A percentile compares a stretch with the other conserved stretches of the same genome.
Evolutionary conservation across 1,284 basidiomycete species (phyloP).

Genomic region (Chondrostereum purpureum): DNA sequence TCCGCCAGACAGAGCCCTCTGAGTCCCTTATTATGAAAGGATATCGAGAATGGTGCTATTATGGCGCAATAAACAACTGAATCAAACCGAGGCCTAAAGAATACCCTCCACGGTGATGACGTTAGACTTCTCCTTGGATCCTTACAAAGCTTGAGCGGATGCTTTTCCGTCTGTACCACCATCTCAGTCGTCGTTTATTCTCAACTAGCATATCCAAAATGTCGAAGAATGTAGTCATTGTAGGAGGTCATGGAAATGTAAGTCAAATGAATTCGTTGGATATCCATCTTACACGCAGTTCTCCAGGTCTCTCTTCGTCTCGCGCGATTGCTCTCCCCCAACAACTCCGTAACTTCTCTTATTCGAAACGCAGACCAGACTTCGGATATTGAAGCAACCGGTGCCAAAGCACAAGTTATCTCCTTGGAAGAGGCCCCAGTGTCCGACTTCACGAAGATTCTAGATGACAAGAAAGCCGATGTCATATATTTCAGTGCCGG

Average conservation of each 20-base stretch:
- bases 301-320: neutral
- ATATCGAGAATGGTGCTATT: too few relatives aligned
- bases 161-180: too few relatives aligned
- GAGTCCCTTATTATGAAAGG: too few relatives aligned
- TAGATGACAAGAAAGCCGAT: constrained; percentile 42
- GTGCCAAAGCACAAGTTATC: constrained; percentile 47
- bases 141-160: too few relatives aligned
- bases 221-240: constrained; percentile 1
- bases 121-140: too few relatives aligned
- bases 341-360: constrained; percentile 6
- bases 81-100: too few relatives aligned
- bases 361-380: constrained; percentile 7
- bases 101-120: too few relatives aligned
- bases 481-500: constrained; percentile 66
- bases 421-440: constrained; percentile 54
- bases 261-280: too few relatives aligned
- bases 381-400: constrained; percentile 19
- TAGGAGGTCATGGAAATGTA: constrained; percentile 2
- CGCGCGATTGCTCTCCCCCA: neutral
- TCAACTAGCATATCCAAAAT: too few relatives aligned
- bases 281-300: neutral
- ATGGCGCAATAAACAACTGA: too few relatives aligned
- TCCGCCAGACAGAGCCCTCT: too few relatives aligned
- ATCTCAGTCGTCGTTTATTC: too few relatives aligned
- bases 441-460: constrained; percentile 40